Percentiles rank a stretch among this genome's conserved stretches.
Conservation (phyloP, 129 eudicot species). For the Smallanthus sonchifolius region DNA sequence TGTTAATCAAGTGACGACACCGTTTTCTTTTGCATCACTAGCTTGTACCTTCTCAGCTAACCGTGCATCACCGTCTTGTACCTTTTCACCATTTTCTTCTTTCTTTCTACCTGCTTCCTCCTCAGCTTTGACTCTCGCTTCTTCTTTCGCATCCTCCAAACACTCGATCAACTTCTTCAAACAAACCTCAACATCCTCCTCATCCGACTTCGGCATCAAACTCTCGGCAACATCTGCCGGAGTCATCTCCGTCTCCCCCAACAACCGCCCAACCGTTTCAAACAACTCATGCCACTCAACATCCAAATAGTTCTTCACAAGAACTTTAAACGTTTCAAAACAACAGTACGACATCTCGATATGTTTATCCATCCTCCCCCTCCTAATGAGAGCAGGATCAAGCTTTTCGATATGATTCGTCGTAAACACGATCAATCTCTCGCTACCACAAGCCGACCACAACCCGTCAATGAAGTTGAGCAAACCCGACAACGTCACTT, state of each 20-base stretch:
- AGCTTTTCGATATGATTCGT: constrained; percentile 47
- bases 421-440: constrained; percentile 51
- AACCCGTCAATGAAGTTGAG: constrained; percentile 54
- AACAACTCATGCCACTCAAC: constrained; percentile 30
- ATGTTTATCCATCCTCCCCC: constrained; percentile 41
- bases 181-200: constrained; percentile 38
- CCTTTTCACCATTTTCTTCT: constrained; percentile 8
- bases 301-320: constrained; percentile 31
- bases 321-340: constrained; percentile 32
- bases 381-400: constrained; percentile 33
- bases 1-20: too few species aligned
- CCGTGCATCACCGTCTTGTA: constrained; percentile 5
- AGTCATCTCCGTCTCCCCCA: constrained; percentile 36
- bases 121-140: constrained; percentile 37
- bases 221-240: constrained; percentile 67
- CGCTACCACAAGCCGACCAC: constrained; percentile 66
- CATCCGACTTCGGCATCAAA: constrained; percentile 46
- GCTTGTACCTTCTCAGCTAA: too few species aligned
- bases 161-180: constrained; percentile 39
- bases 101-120: constrained; percentile 4
- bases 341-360: constrained; percentile 32
- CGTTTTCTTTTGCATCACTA: too few species aligned
- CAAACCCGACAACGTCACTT: constrained; percentile 53
- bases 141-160: constrained; percentile 43
- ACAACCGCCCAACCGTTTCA: constrained; percentile 6